Percentiles rank a stretch among this genome's conserved stretches.
phyloP scores from a whole-genome alignment of 768 basidiomycete genomes.

The Lactarius hengduanensis region DNA sequence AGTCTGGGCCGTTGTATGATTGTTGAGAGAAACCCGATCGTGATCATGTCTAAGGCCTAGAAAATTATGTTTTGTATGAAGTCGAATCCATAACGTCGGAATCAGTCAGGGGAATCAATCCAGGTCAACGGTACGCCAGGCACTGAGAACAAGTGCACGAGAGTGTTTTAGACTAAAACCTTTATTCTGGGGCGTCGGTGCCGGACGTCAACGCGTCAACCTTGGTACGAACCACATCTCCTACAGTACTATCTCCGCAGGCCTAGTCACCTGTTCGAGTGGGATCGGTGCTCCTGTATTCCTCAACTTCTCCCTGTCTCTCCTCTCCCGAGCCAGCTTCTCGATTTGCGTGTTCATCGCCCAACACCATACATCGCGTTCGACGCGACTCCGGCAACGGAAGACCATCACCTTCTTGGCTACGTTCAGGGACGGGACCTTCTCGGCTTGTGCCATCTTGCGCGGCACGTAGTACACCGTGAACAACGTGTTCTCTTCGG shows the following conservation, averaged over 20 bases:
- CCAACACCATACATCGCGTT: conserved; percentile 95
- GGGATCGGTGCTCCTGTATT: conserved; percentile 55
- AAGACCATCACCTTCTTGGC: conserved; percentile 65
- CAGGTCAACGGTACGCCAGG: background rate
- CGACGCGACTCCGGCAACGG: conserved; percentile 76
- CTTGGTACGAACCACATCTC: background rate
- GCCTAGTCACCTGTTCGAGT: background rate
- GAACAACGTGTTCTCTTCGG: conserved; percentile 85
- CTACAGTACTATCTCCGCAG: background rate
- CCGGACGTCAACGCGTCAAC: background rate
- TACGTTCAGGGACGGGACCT: conserved; percentile 51
- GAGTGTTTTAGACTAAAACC: background rate
- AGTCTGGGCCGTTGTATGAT: background rate
- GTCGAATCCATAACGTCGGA: background rate
- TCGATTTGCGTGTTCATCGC: conserved; percentile 90
- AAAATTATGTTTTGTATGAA: background rate
- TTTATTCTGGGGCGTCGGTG: background rate
- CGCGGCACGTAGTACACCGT: conserved; percentile 66
- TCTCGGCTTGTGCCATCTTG: conserved; percentile 20
- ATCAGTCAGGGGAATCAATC: background rate
- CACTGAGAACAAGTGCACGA: background rate
- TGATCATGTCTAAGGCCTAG: background rate
- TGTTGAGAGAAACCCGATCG: conserved; percentile 3
- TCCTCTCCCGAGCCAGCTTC: conserved; percentile 60
- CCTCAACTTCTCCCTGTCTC: conserved; percentile 59